These are phyloP conservation scores for Citrullus amarus DNA, from an alignment of 306 rosid species.

Conservation along the genomic window DNA sequence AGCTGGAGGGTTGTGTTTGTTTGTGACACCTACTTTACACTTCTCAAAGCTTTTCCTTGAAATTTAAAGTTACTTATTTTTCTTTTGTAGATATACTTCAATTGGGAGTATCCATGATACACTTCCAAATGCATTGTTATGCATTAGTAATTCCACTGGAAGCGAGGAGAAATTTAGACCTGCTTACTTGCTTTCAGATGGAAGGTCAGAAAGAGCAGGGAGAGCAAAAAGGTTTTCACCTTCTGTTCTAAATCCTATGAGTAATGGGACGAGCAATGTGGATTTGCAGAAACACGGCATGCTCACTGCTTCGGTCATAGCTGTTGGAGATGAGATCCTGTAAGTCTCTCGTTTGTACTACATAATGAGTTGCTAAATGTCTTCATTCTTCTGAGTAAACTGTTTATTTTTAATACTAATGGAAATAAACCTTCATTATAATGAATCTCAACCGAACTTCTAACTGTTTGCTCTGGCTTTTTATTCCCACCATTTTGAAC, in stretches of 20 bases:
- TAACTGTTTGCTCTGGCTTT: background rate
- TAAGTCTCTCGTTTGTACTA: constrained; percentile 35
- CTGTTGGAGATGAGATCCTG: constrained; percentile 96
- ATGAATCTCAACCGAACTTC: background rate
- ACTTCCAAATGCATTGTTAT: constrained; percentile 69
- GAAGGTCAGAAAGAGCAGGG: constrained; percentile 94
- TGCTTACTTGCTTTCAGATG: constrained; percentile 83
- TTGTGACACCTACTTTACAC: background rate
- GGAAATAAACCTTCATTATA: background rate
- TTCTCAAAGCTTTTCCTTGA: background rate
- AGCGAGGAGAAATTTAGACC: constrained; percentile 50
- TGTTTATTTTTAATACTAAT: background rate
- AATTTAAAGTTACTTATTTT: constrained; percentile 7
- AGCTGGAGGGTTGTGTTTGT: background rate
- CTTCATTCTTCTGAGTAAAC: background rate
- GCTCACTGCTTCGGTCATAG: constrained; percentile 62
- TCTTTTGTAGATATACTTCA: constrained; percentile 70
- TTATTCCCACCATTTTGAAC: background rate
- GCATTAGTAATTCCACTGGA: constrained; percentile 28
- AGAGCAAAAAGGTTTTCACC: constrained; percentile 55
- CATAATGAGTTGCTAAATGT: background rate
- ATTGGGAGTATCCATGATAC: constrained; percentile 85
- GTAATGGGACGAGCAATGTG: constrained; percentile 38
- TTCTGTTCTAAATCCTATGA: constrained; percentile 29
- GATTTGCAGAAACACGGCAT: constrained; percentile 42